A percentile compares a stretch with the other conserved stretches of the same genome.
These are phyloP conservation scores for Phialophora tarda DNA, from an alignment of 2,329 filamentous ascomycete species.

Conservation along the genomic window DNA sequence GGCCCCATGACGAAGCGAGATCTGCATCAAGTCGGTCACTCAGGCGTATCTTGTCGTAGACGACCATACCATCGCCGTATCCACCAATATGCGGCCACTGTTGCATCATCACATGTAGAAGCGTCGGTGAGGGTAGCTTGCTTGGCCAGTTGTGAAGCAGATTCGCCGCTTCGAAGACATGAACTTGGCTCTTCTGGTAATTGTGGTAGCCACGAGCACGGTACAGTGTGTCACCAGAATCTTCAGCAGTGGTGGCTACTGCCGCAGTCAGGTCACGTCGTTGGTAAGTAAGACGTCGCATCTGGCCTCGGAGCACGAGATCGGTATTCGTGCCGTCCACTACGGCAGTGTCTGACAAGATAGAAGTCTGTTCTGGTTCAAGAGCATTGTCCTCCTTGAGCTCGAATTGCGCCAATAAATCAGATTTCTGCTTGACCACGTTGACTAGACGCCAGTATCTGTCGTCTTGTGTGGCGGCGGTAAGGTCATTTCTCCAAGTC, in stretches of 20 bases:
- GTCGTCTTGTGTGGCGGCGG: constrained; percentile 53
- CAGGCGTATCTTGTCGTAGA: constrained; percentile 15
- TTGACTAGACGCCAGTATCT: constrained; percentile 11
- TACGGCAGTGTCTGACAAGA: not conserved
- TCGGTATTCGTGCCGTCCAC: constrained; percentile 9
- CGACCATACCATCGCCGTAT: constrained; percentile 25
- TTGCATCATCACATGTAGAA: constrained; percentile 16
- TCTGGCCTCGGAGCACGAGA: constrained; percentile 8
- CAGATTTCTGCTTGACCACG: constrained; percentile 47
- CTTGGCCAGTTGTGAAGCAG: constrained; percentile 18
- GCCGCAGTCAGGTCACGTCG: constrained; percentile 18
- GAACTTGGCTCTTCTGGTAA: constrained; percentile 11
- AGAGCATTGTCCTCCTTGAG: constrained; percentile 40
- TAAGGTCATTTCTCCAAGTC: constrained; percentile 50
- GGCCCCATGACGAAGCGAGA: constrained; percentile 23
- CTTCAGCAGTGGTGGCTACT: constrained; percentile 23
- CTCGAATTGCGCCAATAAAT: constrained; percentile 47
- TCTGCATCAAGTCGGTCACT: constrained; percentile 20
- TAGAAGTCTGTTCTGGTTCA: constrained; percentile 13
- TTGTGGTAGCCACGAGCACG: constrained; percentile 12
- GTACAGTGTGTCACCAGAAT: constrained; percentile 22
- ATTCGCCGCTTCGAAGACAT: constrained; percentile 20
- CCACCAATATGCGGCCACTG: constrained; percentile 23
- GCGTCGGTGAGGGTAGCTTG: constrained; percentile 13
- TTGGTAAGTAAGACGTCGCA: constrained; percentile 1